Percentiles rank a stretch among this genome's conserved stretches.
Evolutionary conservation across 2,329 filamentous ascomycete genomes (phyloP).

Genomic region (Sporothrix variecibatus): DNA sequence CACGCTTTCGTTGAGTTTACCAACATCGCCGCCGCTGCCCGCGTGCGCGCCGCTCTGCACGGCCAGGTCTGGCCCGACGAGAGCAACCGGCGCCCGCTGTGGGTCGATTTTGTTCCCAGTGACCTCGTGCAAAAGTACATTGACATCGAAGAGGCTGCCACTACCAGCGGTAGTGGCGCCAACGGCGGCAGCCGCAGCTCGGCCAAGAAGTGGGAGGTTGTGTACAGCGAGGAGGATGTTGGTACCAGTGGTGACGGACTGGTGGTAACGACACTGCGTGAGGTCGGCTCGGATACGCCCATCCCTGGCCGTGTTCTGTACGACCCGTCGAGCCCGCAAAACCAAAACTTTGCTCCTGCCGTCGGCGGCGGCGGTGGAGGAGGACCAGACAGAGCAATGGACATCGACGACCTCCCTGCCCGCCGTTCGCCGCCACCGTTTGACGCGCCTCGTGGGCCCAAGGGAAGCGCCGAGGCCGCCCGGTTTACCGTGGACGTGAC

Average conservation of each 20-base stretch:
- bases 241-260: conserved; percentile 42
- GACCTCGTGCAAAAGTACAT: conserved; percentile 75
- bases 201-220: conserved; percentile 67
- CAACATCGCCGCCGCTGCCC: conserved; percentile 68
- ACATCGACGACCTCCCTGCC: background rate
- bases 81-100: conserved; percentile 77
- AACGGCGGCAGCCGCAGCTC: conserved; percentile 39
- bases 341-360: background rate
- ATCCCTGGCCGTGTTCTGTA: conserved; percentile 19
- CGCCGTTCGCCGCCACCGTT: conserved; percentile 18
- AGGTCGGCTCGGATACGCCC: conserved; percentile 38
- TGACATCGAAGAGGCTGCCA: conserved; percentile 57
- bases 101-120: conserved; percentile 86
- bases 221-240: conserved; percentile 63
- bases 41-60: conserved; percentile 76
- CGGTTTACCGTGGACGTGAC: background rate
- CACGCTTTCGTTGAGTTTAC: conserved; percentile 81
- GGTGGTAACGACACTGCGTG: conserved; percentile 58
- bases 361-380: background rate
- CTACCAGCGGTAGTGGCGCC: conserved; percentile 39
- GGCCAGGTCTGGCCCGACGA: conserved; percentile 84
- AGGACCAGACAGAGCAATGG: background rate
- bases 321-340: conserved; percentile 1
- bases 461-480: conserved; percentile 6
- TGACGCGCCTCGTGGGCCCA: conserved; percentile 38